Evolutionary conservation across 2,329 filamentous ascomycete species (phyloP), one percentile per base, ranked within the genome.

Genomic region (Shiraia sp.): DNA sequence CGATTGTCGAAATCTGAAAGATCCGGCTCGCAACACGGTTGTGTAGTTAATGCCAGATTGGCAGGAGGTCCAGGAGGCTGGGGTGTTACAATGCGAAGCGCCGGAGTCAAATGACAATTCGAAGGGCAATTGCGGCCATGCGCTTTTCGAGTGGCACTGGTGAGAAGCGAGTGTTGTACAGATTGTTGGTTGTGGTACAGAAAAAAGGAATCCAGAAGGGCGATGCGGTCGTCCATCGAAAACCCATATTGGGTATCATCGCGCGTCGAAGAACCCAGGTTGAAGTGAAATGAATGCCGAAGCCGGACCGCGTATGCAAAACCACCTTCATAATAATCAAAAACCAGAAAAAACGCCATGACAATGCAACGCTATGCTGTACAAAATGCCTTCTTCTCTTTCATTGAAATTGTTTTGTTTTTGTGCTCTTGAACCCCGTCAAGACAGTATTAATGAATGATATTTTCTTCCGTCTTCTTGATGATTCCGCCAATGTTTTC

Each of bases 351-450:
- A 25, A 47, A 57, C 56, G 54, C 56, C 56, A 32, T 53, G 32
- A 43, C 42, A 23, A 59, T 58, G 56, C 59, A 29, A 65, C 58
- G 49, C 42, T 47, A 49, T 55, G 46, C 49, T 41, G 45, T 48
- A 33, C 49, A 48, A 43, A 31, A 45, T 32, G 26, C 26, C 36
- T 72, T 45, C 60, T 62, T 57, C 70, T 73, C n/a, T 53, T 49
- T 14, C 68, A 63, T 12, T 42, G 42, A 16, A 31, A 23, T 27
- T 19, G 12, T 23, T 15, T 22, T 29, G 4, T 22, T 22, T 22
- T 8, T 22, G 4, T 22, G 8, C 19, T 22, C 19, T 22, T 26
- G 19, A 22, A 14, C 7, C 19, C 33, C 17, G 12, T 34, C 15
- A 37, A 22, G 65, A 67, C 30, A 15, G 28, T 63, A 71, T 4